Percentiles rank a stretch among this genome's conserved stretches.
Conservation (phyloP, 2,329 filamentous ascomycete species). For the Calonectria honghensis region DNA sequence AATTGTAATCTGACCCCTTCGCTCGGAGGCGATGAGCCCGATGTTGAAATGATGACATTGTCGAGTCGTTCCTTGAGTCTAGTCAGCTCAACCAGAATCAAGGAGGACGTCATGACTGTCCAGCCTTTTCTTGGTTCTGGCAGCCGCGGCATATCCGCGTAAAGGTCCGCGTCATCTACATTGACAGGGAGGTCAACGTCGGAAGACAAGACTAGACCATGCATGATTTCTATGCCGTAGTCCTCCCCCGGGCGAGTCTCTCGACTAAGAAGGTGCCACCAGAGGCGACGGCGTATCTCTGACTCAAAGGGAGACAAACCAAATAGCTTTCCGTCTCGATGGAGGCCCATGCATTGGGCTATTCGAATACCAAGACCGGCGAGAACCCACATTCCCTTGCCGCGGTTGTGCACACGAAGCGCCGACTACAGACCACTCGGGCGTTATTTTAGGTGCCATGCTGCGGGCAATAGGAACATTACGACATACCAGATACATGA, state of each 20-base stretch:
- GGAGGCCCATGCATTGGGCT: conserved; percentile 71
- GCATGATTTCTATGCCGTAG: conserved; percentile 64
- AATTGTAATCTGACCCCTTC: neutral
- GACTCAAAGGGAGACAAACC: conserved; percentile 71
- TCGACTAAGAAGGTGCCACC: conserved; percentile 71
- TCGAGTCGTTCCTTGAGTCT: conserved; percentile 25
- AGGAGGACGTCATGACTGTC: conserved; percentile 74
- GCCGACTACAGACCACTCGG: conserved; percentile 49
- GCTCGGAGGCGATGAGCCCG: conserved; percentile 1
- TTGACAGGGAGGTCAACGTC: conserved; percentile 74
- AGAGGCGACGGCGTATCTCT: conserved; percentile 73
- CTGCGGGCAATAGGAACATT: neutral
- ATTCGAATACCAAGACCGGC: conserved; percentile 67
- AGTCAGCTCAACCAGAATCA: conserved; percentile 72
- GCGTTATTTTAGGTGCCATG: neutral
- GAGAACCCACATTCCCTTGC: conserved; percentile 63
- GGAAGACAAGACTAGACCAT: neutral
- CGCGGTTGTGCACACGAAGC: conserved; percentile 58
- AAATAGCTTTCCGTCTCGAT: conserved; percentile 69
- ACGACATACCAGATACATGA: conserved; percentile 5
- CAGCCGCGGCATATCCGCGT: conserved; percentile 67
- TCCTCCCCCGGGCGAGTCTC: conserved; percentile 73
- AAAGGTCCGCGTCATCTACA: conserved; percentile 70
- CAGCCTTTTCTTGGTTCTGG: conserved; percentile 66
- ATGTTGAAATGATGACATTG: conserved; percentile 51